A percentile compares a stretch with the other conserved stretches of the same genome.
These are phyloP conservation scores for Fragilaria radians DNA, from an alignment of 108 stramenopile genomes.

Conservation along the genomic window DNA sequence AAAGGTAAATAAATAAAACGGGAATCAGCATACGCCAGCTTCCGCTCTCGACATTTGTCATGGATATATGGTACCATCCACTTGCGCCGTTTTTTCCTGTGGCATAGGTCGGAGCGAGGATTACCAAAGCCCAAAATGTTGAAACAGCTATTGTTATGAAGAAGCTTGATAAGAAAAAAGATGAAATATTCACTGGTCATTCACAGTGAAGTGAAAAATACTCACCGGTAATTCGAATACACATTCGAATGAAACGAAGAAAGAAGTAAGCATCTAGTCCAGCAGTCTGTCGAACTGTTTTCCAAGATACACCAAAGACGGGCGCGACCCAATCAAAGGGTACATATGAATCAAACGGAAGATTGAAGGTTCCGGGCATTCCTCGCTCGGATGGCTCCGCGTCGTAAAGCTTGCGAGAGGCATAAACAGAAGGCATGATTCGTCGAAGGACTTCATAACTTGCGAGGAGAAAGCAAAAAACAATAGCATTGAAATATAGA, in stretches of 20 bases:
- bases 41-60: slow-evolving; percentile 66
- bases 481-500: slow-evolving; percentile 50
- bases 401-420: slow-evolving; percentile 37
- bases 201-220: too few species aligned
- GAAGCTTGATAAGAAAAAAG: too few species aligned
- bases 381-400: slow-evolving; percentile 2
- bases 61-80: slow-evolving; percentile 82
- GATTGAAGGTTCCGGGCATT: slow-evolving; percentile 3
- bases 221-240: slow-evolving; percentile 55
- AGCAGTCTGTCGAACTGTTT: slow-evolving; percentile 48
- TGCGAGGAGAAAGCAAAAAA: slow-evolving; percentile 56
- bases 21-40: slow-evolving; percentile 81
- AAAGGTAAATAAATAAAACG: slow-evolving; percentile 76
- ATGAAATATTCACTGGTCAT: too few species aligned
- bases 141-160: slow-evolving; percentile 50
- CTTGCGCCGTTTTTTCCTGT: slow-evolving; percentile 48
- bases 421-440: slow-evolving; percentile 63
- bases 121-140: slow-evolving; percentile 65
- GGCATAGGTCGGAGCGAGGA: slow-evolving; percentile 67
- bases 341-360: slow-evolving; percentile 4
- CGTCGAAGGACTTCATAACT: slow-evolving; percentile 66
- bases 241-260: slow-evolving; percentile 81
- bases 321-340: slow-evolving; percentile 71
- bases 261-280: slow-evolving; percentile 93
- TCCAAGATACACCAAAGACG: slow-evolving; percentile 64